Base-by-base conservation (phyloP, 345 rosid species). In the Barbarea vulgaris region DNA sequence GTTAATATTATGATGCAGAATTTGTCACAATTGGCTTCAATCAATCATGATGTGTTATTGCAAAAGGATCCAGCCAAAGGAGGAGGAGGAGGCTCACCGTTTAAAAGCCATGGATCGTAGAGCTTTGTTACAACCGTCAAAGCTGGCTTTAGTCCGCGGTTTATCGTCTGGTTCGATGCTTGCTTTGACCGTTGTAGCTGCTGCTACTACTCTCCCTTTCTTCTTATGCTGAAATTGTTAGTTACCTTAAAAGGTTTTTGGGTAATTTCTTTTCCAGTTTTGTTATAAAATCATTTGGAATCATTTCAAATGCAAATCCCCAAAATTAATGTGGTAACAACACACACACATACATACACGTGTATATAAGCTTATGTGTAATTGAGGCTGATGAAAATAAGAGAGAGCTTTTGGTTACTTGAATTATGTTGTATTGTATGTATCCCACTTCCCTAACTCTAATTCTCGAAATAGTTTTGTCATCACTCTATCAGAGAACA, bases 11-110 rank as follows among this genome's bases (percentile, higher is more conserved):
- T 72, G 73, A 14, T 83, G 83, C 93, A 90, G 96, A 90, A 90
- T 74, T 73, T 88, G 74, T 90, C 93, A 15, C 96, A 90, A 72
- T 76, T 90, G 83, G 96, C 96, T 30, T 81, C 90, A 13, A 90
- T 90, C 54, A 90, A 90, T 72, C 91, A 87, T 64, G 96, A 88
- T 36, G 89, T 90, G 72, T 77, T 85, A 21, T 47, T 90, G 65
- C 93, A 90, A 82, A 88, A 82, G 79, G 87, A 90, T 85, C 58
- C 91, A 25, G 67, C 86, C 4, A 86, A 74, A 71, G 79, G 79
- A 70, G 72, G 73, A 55, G 64, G 70, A 62, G 70, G 61, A 37
- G 56, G 61, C 64, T 86, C 88, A 21, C 91, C 89, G 0, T 82
- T 88, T 58, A 81, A 80, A 81, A 73, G 64, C 62, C 54, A 65